Base-by-base conservation (phyloP, 1,284 basidiomycete species). In the Marasmius fiardii region DNA sequence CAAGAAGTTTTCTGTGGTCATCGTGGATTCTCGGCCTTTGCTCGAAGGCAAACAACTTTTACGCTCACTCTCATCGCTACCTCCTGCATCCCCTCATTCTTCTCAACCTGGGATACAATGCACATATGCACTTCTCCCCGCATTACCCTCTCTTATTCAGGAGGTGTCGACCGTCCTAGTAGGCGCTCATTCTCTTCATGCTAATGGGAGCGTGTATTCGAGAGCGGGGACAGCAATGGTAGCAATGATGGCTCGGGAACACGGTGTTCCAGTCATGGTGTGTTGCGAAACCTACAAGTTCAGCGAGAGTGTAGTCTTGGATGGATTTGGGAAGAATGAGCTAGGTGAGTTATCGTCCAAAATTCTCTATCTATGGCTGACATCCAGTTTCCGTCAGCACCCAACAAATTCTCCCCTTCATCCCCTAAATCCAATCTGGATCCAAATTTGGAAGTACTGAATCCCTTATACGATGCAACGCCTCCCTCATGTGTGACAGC, bases 281-380 rank as follows among this genome's bases (percentile, higher is more conserved):
- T 98, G 95, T 65, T 97, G 95, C 64, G 97, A 99, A 74, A 99
- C 97, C 18, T 98, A 98, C 79, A 99, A 99, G 71, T 98, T 97
- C 66, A 91, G 91, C 21, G 97, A 99, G 64, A 85, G 87, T 34
- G 90, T 99, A 34, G 89, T 93, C 69, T 77, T 99, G 51, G 97
- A 99, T 71, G 91, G 91, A 31, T 94, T 99, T 61, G 94, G 93
- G 28, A 93, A 92, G 70, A 99, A 99, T 68, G 97, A 99, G 72
- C 77, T 97, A 34, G 93, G 95, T 88, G 64, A 3, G 14, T 39
- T 28, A 24, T 41, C 54, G 37, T 37, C 31, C 55, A 21, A 31
- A 53, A n/a, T 8, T 26, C 18, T 11, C 37, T 18, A 33, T 26
- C 28, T 39, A 24, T 58, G 48, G 5, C 39, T 18, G 5, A n/a